Evolutionary conservation across 2,329 filamentous ascomycete genomes (phyloP), one percentile per base, ranked within the genome.

Genomic region (Exophiala xenobiotica): DNA sequence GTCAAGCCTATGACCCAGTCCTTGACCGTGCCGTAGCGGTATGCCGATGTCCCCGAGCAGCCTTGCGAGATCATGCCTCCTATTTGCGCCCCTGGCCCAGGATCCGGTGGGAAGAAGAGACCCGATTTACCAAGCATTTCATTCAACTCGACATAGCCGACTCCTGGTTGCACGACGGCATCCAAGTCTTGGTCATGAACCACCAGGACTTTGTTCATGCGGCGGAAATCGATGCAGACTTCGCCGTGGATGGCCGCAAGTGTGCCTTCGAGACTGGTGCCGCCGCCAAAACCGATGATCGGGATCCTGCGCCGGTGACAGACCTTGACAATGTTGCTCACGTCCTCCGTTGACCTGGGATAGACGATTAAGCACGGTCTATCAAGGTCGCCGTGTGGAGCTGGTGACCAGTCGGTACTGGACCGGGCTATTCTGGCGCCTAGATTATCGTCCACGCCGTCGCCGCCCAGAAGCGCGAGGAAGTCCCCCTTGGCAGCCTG

Each of bases 71-170:
- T 70, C 79, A 82, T 82, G 4, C 80, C 79, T 1, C 79, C 80
- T 16, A 82, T 72, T 56, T 74, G 71, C 0, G 79, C 79, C 0
- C 75, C 78, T 29, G 85, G 85, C 67, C 88, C 88, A 9, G 91
- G 91, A 64, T 96, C 91, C 9, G 95, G 85, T 1, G 91, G 91
- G 66, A 96, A 95, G 72, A 96, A 96, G 1, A 96, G 79, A 0
- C 88, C 88, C 3, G 81, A 85, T 31, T 81, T 77, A 68, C 86
- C 81, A 63, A 87, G 83, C 42, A 83, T 77, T 58, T 86, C 82
- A 63, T 96, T 96, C 51, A 96, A 73, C 46, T 87, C 83, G 79
- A 95, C 90, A 90, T 90, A 96, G n/a, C 87, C 86, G 7, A 96
- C 85, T 5, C 87, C 88, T 2, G 91, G 91, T 67, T 96, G 91